These are phyloP conservation scores for Chlamydomonas schloesseri DNA, from an alignment of 139 green algal genomes.

Conservation along the genomic window DNA sequence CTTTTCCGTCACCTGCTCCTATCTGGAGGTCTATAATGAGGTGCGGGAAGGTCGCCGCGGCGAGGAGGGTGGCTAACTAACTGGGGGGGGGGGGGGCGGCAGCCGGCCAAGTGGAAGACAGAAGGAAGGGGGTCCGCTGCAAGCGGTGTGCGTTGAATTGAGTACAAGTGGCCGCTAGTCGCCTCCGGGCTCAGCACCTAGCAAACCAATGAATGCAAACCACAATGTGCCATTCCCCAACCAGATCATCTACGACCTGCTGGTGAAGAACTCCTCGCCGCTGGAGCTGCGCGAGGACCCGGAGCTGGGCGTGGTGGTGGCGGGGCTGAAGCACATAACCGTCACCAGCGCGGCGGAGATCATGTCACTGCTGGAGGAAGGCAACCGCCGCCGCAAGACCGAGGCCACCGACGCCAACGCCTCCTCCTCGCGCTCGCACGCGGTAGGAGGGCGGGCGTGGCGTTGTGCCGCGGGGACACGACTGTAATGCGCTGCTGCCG, in stretches of 20 bases:
- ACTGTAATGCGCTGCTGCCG: too few relatives aligned
- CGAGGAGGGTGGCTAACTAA: too few relatives aligned
- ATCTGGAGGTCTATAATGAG: slow-evolving; percentile 88
- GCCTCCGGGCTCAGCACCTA: too few relatives aligned
- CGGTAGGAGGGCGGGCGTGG: slow-evolving; percentile 47
- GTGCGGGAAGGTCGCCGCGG: too few relatives aligned
- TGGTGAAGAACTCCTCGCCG: slow-evolving; percentile 64
- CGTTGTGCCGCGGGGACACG: too few relatives aligned
- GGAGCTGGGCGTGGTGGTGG: slow-evolving; percentile 58
- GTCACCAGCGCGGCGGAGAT: slow-evolving; percentile 64
- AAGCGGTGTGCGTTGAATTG: too few relatives aligned
- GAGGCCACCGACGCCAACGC: slow-evolving; percentile 83
- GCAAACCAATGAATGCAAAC: too few relatives aligned
- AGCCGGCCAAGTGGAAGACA: too few relatives aligned
- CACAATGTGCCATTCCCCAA: too few relatives aligned
- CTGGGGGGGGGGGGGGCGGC: too few relatives aligned
- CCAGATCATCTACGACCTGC: slow-evolving; percentile 86
- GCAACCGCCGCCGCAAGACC: slow-evolving; percentile 81
- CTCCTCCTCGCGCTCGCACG: slow-evolving; percentile 75
- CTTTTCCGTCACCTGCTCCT: slow-evolving; percentile 74
- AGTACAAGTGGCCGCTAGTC: too few relatives aligned
- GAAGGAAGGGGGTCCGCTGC: too few relatives aligned
- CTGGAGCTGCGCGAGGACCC: slow-evolving; percentile 86
- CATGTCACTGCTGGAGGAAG: slow-evolving; percentile 75
- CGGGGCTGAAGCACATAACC: slow-evolving; percentile 59